phyloP scores from a whole-genome alignment of 495 filamentous ascomycete species.

The Echria macrotheca region DNA sequence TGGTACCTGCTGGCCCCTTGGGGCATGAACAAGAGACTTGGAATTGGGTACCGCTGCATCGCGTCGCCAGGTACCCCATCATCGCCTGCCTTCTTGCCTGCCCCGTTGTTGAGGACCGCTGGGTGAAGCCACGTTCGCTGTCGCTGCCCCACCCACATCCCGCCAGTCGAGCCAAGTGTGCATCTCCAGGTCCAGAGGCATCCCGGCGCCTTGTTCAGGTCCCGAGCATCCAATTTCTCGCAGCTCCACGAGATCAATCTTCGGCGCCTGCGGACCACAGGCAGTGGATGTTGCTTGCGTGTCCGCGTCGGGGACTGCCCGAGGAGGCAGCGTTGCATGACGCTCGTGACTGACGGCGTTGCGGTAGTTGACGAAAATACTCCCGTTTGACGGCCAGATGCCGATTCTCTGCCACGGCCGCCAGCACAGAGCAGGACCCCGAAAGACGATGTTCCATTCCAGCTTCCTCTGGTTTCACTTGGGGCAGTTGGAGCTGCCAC shows the following conservation, averaged over 20 bases:
- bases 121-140: conserved; percentile 25
- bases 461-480: conserved; percentile 24
- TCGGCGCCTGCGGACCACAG: conserved; percentile 10
- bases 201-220: background rate
- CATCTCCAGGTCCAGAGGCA: conserved; percentile 5
- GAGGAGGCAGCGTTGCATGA: background rate
- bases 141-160: conserved; percentile 10
- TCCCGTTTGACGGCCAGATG: too few species aligned
- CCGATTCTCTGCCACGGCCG: too few species aligned
- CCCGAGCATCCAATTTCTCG: conserved; percentile 1
- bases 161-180: conserved; percentile 20
- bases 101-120: too few species aligned
- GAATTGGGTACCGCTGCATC: conserved; percentile 30
- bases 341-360: conserved; percentile 5
- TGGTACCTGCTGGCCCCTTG: conserved; percentile 15
- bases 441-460: conserved; percentile 9
- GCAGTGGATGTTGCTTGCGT: conserved; percentile 5
- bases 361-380: too few species aligned
- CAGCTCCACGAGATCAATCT: conserved; percentile 8
- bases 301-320: background rate
- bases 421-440: background rate
- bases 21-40: conserved; percentile 13
- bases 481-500: background rate
- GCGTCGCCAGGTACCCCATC: conserved; percentile 8
- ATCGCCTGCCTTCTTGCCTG: background rate